Evolutionary conservation across 441 rosid species (phyloP).

Genomic region (Pelargonium fulgidum): DNA sequence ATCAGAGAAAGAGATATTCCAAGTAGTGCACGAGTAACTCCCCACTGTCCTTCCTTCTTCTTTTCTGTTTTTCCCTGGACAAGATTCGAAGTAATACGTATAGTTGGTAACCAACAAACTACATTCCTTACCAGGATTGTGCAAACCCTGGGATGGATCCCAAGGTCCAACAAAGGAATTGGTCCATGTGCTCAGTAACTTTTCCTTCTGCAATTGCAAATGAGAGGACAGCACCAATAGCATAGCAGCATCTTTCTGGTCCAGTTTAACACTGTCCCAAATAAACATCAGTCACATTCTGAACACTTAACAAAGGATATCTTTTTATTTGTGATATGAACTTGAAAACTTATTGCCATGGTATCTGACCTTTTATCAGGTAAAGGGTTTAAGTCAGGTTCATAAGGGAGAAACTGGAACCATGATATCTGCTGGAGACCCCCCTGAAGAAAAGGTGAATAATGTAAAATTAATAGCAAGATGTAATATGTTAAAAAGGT

Average conservation of each 20-base stretch:
- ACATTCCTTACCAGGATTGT: slow-evolving; percentile 77
- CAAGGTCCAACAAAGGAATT: slow-evolving; percentile 99
- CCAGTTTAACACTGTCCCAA: slow-evolving; percentile 54
- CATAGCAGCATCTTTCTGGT: slow-evolving; percentile 81
- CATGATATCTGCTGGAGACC: slow-evolving; percentile 83
- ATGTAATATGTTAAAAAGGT: not conserved
- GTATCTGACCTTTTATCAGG: slow-evolving; percentile 65
- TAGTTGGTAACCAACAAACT: not conserved
- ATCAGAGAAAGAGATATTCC: not conserved
- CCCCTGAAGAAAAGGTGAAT: slow-evolving; percentile 45
- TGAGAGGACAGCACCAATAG: slow-evolving; percentile 88
- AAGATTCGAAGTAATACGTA: not conserved
- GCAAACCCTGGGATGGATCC: slow-evolving; percentile 99
- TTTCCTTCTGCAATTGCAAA: slow-evolving; percentile 79
- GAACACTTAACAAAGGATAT: slow-evolving; percentile 9
- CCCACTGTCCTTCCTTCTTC: not conserved
- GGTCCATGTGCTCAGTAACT: slow-evolving; percentile 90
- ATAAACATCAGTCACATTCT: not conserved
- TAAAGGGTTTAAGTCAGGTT: slow-evolving; percentile 63
- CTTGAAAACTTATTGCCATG: not conserved
- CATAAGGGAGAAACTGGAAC: slow-evolving; percentile 96
- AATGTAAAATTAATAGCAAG: slow-evolving; percentile 7
- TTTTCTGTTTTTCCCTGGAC: slow-evolving; percentile 4
- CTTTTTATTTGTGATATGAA: not conserved
- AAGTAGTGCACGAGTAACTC: not conserved